phyloP scores from a whole-genome alignment of 495 filamentous ascomycete species.

The Penicillium bovifimosum region DNA sequence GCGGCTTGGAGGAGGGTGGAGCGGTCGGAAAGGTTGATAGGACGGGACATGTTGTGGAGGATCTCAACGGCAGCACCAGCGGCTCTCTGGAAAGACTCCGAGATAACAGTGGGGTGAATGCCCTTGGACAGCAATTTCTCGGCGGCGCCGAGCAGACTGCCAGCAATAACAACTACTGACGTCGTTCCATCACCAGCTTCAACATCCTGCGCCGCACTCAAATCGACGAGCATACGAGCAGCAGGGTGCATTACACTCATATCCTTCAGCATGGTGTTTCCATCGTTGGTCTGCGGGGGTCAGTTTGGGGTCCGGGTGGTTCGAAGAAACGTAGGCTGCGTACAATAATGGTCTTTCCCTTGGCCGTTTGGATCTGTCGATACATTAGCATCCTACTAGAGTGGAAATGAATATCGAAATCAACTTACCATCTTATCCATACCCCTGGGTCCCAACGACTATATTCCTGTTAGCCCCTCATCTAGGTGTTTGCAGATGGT shows the following conservation, averaged over 20 bases:
- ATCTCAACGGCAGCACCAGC: slow-evolving; percentile 81
- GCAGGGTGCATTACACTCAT: slow-evolving; percentile 99
- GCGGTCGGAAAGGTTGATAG: slow-evolving; percentile 83
- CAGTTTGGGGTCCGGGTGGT: slow-evolving; percentile 10
- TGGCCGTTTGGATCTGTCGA: slow-evolving; percentile 77
- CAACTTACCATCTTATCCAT: slow-evolving; percentile 91
- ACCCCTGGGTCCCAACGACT: slow-evolving; percentile 66
- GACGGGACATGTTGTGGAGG: slow-evolving; percentile 91
- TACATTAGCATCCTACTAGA: slow-evolving; percentile 20
- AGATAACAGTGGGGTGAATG: slow-evolving; percentile 96
- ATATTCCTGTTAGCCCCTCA: slow-evolving; percentile 42
- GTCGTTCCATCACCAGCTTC: slow-evolving; percentile 98
- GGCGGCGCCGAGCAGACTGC: slow-evolving; percentile 87
- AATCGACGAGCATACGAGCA: slow-evolving; percentile 96
- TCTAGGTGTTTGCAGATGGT: slow-evolving; percentile 16
- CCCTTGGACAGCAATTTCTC: slow-evolving; percentile 85
- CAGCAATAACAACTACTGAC: slow-evolving; percentile 95
- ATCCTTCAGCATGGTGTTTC: slow-evolving; percentile 96
- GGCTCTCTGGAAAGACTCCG: slow-evolving; percentile 94
- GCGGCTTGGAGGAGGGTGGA: slow-evolving; percentile 90
- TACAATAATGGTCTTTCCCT: slow-evolving; percentile 91
- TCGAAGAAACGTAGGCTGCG: slow-evolving; percentile 17
- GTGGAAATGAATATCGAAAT: background rate
- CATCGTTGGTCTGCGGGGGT: slow-evolving; percentile 75
- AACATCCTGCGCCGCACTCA: slow-evolving; percentile 95